Evolutionary conservation across 768 basidiomycete species (phyloP).

Genomic region (Boletus speciosus): DNA sequence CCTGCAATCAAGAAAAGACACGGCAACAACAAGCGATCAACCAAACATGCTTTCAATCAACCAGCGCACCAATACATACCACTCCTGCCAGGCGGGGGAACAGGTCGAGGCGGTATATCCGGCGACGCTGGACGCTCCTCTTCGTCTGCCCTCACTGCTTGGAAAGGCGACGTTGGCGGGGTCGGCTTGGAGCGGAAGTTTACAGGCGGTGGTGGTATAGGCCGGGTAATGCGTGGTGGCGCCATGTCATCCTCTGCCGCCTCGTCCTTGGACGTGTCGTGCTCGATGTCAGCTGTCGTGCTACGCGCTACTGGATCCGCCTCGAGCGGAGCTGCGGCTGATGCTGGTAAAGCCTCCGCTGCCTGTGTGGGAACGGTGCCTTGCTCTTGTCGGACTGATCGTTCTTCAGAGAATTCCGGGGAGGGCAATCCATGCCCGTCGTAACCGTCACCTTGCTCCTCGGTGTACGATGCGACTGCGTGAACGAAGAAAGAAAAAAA

Average conservation of each 20-base stretch:
- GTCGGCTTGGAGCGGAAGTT: conserved; percentile 23
- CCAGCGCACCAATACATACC: conserved; percentile 13
- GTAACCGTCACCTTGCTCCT: conserved; percentile 11
- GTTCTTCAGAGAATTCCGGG: conserved; percentile 6
- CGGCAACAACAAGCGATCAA: conserved; percentile 1
- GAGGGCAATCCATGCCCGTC: background rate
- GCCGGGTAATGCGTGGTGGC: conserved; percentile 31
- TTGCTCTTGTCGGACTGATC: conserved; percentile 2
- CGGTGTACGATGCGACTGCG: conserved; percentile 11
- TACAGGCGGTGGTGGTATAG: conserved; percentile 33
- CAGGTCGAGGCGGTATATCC: conserved; percentile 28
- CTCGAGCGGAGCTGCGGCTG: background rate
- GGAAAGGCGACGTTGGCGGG: conserved; percentile 8
- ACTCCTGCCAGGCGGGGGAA: conserved; percentile 30
- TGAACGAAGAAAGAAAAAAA: conserved; percentile 1
- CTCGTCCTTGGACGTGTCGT: conserved; percentile 8
- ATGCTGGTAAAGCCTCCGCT: background rate
- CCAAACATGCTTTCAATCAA: background rate
- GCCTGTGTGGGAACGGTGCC: conserved; percentile 1
- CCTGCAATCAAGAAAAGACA: conserved; percentile 4
- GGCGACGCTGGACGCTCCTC: conserved; percentile 28
- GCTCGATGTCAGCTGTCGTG: conserved; percentile 4
- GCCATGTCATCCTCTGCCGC: conserved; percentile 26
- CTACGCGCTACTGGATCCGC: background rate
- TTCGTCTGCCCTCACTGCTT: conserved; percentile 17